Base-by-base conservation (phyloP, 1,284 basidiomycete genomes). In the Meripilus lineatus region DNA sequence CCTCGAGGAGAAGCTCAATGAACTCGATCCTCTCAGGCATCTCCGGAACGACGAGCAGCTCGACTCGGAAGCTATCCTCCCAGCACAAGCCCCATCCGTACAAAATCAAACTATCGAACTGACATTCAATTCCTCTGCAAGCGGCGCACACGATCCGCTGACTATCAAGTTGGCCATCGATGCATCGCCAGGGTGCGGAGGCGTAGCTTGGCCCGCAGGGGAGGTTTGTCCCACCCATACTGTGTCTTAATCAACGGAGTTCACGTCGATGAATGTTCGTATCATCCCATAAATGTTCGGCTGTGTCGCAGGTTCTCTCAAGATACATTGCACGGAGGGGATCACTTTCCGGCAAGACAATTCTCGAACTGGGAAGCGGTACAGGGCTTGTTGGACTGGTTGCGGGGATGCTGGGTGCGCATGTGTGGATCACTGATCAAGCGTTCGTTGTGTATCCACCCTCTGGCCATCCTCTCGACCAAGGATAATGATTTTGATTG, bases 201-300 rank as follows among this genome's bases (percentile, higher is more conserved):
- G 93, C 0, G 78, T 93, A 38, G 83, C 91, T 10, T 96, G 93
- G 93, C 91, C 90, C 3, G 88, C 93, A 11, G 93, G 92, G 50
- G 81, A 93, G 75, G 92, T 93, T 50, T 50, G 72, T 58, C 49
- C 14, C 47, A 50, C 17, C 58, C n/a, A n/a, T n/a, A 55, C 50
- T 50, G 55, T 42, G 48, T 56, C 28, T 47, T 48, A 30, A 36
- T n/a, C n/a, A n/a, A n/a, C n/a, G n/a, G n/a, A n/a, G n/a, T n/a
- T n/a, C n/a, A 33, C 32, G 40, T 50, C 28, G 21, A 41, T 38
- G 38, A 44, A 32, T 25, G 10, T 44, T 24, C 28, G 11, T 14
- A 32, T 11, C 28, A 14, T 7, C 5, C 39, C 15, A 11, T 39
- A 41, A 13, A 33, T 40, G 36, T 30, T 36, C 38, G 21, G 38